Base-by-base conservation (phyloP, 805 yeast species). In the Ogataea polymorpha region DNA sequence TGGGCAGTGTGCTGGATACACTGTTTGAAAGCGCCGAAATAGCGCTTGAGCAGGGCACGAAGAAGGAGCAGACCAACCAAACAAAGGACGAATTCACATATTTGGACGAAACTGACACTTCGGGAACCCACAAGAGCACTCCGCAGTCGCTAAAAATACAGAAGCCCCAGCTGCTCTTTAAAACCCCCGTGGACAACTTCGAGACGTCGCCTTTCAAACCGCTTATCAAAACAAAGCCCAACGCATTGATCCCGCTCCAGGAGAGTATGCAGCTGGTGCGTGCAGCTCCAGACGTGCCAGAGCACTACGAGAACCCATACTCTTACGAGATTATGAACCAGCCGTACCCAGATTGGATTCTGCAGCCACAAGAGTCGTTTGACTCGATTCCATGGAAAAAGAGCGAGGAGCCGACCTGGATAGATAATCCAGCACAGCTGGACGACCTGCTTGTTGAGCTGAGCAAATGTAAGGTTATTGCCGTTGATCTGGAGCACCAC, bases 401-500 rank as follows among this genome's bases (percentile, higher is more conserved):
- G 6, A 56, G 72, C 2, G 75, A 51, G 6, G 66, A 67, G 11
- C 82, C 91, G 11, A 71, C 67, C 2, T 87, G 93, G 86, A 85
- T 93, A 0, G 89, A 85, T 48, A 70, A 73, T 1, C 62, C 66
- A 1, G 79, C 72, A 16, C 64, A 67, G 17, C 59, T 93, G 18
- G 53, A 65, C 1, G 61, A 57, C 5, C 75, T 93, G 83, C 49
- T 87, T 1, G 58, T 63, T 1, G 74, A 71, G 6, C 67, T 93
- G 32, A 58, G 62, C 37, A 56, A 60, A 3, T 70, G 72, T 42
- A 64, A 69, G 2, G 95, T 79, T 41, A 76, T 93, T 28, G 99
- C 98, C 2, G 83, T 93, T 12, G 99, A 93, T 71, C 74, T 93
- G 46, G 99, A 93, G 58, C 99, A 93, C 63, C 99, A 93, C 58